Evolutionary conservation across 345 rosid species (phyloP).

Genomic region (Isatis tinctoria): DNA sequence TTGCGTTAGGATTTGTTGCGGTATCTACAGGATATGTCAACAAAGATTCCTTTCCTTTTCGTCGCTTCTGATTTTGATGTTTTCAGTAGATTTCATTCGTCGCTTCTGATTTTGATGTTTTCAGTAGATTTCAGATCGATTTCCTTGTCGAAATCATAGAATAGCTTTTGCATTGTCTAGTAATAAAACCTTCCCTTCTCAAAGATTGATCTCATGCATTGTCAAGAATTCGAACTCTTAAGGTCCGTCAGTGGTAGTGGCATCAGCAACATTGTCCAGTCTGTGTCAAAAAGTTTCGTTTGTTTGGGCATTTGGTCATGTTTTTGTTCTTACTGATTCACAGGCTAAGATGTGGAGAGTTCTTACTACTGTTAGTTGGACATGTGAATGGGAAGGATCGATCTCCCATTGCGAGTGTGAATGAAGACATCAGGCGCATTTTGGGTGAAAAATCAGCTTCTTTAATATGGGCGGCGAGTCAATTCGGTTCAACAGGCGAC

Average conservation of each 20-base stretch:
- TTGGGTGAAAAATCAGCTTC: conserved; percentile 95
- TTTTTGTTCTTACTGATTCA: neutral
- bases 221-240: neutral
- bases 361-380: conserved; percentile 83
- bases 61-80: neutral
- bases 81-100: neutral
- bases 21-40: neutral
- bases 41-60: neutral
- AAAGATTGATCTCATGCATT: neutral
- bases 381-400: conserved; percentile 80
- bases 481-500: conserved; percentile 78
- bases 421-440: conserved; percentile 80
- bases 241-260: neutral
- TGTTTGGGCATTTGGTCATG: neutral
- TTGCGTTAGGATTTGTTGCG: neutral
- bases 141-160: neutral
- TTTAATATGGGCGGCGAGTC: conserved; percentile 98
- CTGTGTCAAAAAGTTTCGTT: neutral
- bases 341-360: conserved; percentile 96
- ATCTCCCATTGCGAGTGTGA: conserved; percentile 76
- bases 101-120: neutral
- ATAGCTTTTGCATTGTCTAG: neutral
- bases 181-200: neutral
- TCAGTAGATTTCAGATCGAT: neutral
- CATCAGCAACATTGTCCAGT: neutral